A percentile compares a stretch with the other conserved stretches of the same genome.
Conservation (phyloP, 2,329 filamentous ascomycete species). For the Alternaria burnsii region DNA sequence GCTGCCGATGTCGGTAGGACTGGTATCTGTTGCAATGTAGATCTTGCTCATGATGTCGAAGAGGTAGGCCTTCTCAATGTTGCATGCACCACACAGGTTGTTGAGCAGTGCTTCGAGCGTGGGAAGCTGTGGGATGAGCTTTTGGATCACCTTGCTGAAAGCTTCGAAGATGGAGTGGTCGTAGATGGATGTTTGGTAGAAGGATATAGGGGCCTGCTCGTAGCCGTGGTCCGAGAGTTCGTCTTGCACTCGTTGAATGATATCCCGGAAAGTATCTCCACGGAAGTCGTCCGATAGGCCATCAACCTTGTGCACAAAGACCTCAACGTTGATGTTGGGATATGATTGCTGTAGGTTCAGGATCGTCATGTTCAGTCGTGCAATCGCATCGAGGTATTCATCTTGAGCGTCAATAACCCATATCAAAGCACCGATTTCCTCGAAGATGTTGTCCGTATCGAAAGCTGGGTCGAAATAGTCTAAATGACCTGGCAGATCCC, state of each 20-base stretch:
- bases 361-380: constrained; percentile 86
- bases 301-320: constrained; percentile 99
- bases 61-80: constrained; percentile 97
- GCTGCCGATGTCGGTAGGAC: constrained; percentile 90
- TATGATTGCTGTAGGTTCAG: constrained; percentile 87
- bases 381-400: constrained; percentile 92
- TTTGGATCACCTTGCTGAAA: constrained; percentile 98
- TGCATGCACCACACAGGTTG: constrained; percentile 89
- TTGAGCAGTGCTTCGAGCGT: constrained; percentile 94
- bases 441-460: constrained; percentile 92
- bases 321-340: constrained; percentile 94
- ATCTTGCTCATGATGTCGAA: constrained; percentile 99
- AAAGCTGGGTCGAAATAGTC: constrained; percentile 91
- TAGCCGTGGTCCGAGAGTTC: constrained; percentile 93
- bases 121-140: constrained; percentile 90
- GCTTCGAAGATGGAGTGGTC: constrained; percentile 98
- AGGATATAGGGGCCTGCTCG: constrained; percentile 91
- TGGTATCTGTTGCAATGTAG: constrained; percentile 95
- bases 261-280: constrained; percentile 93
- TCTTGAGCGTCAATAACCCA: constrained; percentile 99
- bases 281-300: constrained; percentile 97
- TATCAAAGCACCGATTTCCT: constrained; percentile 90
- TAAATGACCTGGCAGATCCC: constrained; percentile 95
- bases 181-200: constrained; percentile 97
- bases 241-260: constrained; percentile 94